phyloP scores from a whole-genome alignment of 2,329 filamentous ascomycete species.

The Aspergillus tanneri region DNA sequence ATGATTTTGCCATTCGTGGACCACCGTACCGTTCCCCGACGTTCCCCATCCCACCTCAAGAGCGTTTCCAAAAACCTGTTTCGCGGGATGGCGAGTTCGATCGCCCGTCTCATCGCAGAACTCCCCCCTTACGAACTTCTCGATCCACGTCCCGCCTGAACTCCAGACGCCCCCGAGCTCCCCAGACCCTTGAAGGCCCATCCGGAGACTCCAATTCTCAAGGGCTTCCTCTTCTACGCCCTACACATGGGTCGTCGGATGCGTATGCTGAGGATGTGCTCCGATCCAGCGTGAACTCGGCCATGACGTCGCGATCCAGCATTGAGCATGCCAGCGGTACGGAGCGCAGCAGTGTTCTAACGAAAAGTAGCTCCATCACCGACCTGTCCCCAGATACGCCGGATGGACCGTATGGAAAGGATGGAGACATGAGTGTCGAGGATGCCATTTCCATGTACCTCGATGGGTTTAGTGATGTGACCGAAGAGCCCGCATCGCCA shows the following conservation, averaged over 20 bases:
- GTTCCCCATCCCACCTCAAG: constrained; percentile 23
- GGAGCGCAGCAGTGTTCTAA: constrained; percentile 77
- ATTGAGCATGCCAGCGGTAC: constrained; percentile 62
- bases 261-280: constrained; percentile 35
- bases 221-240: constrained; percentile 30
- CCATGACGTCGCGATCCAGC: constrained; percentile 60
- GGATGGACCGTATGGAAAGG: constrained; percentile 61
- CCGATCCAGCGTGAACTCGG: constrained; percentile 60
- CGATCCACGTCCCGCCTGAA: constrained; percentile 38
- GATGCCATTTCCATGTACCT: constrained; percentile 62
- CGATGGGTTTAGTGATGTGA: constrained; percentile 54
- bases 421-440: constrained; percentile 57
- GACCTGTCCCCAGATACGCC: constrained; percentile 61
- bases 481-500: constrained; percentile 37
- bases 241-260: constrained; percentile 33
- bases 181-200: constrained; percentile 27
- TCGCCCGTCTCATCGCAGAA: constrained; percentile 26
- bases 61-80: constrained; percentile 17
- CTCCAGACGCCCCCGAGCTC: constrained; percentile 27
- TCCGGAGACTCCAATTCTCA: constrained; percentile 28
- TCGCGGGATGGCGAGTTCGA: constrained; percentile 26
- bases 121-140: constrained; percentile 33
- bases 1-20: constrained; percentile 14
- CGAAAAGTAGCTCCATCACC: constrained; percentile 73
- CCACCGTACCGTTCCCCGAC: constrained; percentile 23